Base-by-base conservation (phyloP, 495 filamentous ascomycete species). In the Baudoinia panamericana region DNA sequence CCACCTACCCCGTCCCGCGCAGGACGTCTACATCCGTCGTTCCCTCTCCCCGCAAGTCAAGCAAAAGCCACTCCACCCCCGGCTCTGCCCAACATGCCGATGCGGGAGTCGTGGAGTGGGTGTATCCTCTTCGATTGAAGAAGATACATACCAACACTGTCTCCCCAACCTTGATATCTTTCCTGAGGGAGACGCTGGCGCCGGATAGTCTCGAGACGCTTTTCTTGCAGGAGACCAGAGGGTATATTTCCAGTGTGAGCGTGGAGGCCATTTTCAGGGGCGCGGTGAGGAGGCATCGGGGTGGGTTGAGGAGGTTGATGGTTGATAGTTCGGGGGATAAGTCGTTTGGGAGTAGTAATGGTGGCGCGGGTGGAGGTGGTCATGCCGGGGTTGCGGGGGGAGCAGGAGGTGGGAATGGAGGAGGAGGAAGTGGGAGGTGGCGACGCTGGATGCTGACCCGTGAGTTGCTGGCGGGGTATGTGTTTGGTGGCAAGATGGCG, bases 131-230 rank as follows among this genome's bases (percentile, higher is more conserved):
- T 5, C 75, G 72, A 0, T 62, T 96, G 31, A 88, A 80, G 56
- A 72, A 80, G 46, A 69, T 96, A 10, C 83, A 92, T 45, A 92
- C 82, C 0, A 83, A 94, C 55, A 65, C 65, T 9, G 81, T 87
- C n/a, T 85, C 84, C 0, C 61, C 72, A 15, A 69, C 76, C 17
- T 60, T 96, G n/a, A 73, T 94, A 28, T 65, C 69, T 6, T 93
- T 94, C 52, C 70, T 94, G 36, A 84, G 80, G 42, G 83, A 93
- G 45, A 78, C 84, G 0, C 70, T 94, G 21, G 80, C 78, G 19
- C 88, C 88, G 1, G 82, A 96, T 56, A 80, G 75, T 2, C 63
- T 96, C 8, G 82, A 96, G 59, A 77, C 80, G 16, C 61, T 94
- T 13, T 88, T 86, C 54, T 57, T 96, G 34, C 84, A 92, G 59